Evolutionary conservation across 768 basidiomycete species (phyloP).

Genomic region (Amanita exitialis): DNA sequence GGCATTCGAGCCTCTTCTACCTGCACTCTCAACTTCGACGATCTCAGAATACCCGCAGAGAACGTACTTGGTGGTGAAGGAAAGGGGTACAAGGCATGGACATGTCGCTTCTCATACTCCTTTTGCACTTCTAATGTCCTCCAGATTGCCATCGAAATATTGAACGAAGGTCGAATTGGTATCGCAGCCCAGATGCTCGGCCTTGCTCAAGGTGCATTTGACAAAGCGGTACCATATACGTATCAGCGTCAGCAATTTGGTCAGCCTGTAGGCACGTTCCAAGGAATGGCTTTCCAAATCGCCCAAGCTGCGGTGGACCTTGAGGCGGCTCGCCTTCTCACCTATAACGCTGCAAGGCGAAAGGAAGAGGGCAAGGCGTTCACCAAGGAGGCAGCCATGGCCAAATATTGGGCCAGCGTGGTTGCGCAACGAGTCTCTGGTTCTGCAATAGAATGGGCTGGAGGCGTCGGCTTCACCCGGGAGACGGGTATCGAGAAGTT

Average conservation of each 20-base stretch:
- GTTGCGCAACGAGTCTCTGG: slow-evolving; percentile 87
- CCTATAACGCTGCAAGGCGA: slow-evolving; percentile 92
- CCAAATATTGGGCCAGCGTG: slow-evolving; percentile 86
- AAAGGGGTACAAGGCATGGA: slow-evolving; percentile 78
- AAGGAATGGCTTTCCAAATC: slow-evolving; percentile 93
- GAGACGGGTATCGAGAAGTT: slow-evolving; percentile 96
- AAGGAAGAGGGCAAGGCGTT: slow-evolving; percentile 87
- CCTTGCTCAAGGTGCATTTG: slow-evolving; percentile 93
- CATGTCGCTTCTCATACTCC: slow-evolving; percentile 11
- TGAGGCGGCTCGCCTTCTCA: slow-evolving; percentile 81
- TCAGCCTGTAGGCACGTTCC: slow-evolving; percentile 87
- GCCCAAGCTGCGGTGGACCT: slow-evolving; percentile 86
- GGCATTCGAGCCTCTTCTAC: slow-evolving; percentile 96
- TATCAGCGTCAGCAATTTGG: slow-evolving; percentile 94
- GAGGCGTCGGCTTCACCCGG: slow-evolving; percentile 85
- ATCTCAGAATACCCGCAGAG: slow-evolving; percentile 72
- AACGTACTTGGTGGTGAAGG: slow-evolving; percentile 91
- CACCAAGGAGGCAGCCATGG: slow-evolving; percentile 95
- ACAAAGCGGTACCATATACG: slow-evolving; percentile 91
- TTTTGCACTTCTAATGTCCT: background rate
- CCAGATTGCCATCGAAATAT: slow-evolving; percentile 88
- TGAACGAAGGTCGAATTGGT: slow-evolving; percentile 96
- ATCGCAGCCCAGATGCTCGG: slow-evolving; percentile 99
- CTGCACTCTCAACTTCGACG: slow-evolving; percentile 91
- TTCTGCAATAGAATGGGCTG: slow-evolving; percentile 92